These are phyloP conservation scores for Beauveria bassiana DNA, from an alignment of 2,329 filamentous ascomycete species.

Conservation along the genomic window DNA sequence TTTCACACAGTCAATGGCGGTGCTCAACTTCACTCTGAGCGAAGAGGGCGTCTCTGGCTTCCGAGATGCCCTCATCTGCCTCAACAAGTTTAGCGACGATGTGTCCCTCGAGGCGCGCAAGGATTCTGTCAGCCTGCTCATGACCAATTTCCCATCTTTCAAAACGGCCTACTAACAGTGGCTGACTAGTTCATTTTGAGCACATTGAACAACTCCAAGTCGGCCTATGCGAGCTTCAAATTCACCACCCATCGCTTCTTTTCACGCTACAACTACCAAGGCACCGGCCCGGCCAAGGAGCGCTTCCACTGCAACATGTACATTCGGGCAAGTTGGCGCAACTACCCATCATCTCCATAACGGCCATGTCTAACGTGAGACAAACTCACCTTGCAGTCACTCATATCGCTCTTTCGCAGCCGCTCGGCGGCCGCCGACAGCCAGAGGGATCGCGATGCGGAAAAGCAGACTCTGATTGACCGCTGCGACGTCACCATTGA, in stretches of 20 bases:
- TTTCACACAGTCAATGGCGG: conserved; percentile 36
- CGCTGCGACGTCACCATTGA: conserved; percentile 67
- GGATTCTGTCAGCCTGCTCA: conserved; percentile 46
- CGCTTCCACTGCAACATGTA: conserved; percentile 70
- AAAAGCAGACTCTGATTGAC: conserved; percentile 64
- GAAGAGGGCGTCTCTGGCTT: conserved; percentile 64
- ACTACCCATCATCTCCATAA: neutral
- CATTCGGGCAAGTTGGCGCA: conserved; percentile 48
- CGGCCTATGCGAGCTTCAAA: conserved; percentile 66
- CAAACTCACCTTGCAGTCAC: conserved; percentile 35
- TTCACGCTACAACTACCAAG: conserved; percentile 60
- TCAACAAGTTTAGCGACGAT: conserved; percentile 72
- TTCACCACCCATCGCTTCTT: conserved; percentile 65
- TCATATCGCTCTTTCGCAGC: conserved; percentile 68
- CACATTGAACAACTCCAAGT: conserved; percentile 72
- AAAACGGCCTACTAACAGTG: neutral
- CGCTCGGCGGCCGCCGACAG: conserved; percentile 51
- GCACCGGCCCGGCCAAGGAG: conserved; percentile 40
- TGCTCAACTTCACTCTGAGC: conserved; percentile 66
- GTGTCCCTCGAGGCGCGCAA: conserved; percentile 66
- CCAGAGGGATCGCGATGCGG: conserved; percentile 37
- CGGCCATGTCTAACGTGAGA: neutral
- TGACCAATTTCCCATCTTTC: neutral
- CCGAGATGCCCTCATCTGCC: conserved; percentile 65
- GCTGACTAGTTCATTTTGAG: conserved; percentile 58